Base-by-base conservation (phyloP, 306 rosid species). In the Carpinus fangiana region DNA sequence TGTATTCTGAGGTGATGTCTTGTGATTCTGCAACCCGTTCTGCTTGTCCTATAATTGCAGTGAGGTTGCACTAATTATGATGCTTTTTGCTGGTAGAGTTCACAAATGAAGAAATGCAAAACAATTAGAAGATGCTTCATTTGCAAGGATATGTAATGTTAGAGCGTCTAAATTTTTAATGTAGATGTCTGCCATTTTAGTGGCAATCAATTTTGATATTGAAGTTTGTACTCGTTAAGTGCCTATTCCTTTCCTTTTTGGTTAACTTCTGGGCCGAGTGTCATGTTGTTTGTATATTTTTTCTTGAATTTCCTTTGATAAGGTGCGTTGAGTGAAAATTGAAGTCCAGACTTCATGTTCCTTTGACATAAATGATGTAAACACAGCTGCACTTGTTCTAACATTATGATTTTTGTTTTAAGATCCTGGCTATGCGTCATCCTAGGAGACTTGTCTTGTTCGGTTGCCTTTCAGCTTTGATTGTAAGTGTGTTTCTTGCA, bases 341-440 rank as follows among this genome's bases (percentile, higher is more conserved):
- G 12, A 53, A 47, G 47, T 34, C 53, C 11, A 23, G 16, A 12
- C 4, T 69, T 43, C 21, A 4, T 68, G 72, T n/a, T 68, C 74
- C 61, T 69, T 56, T 53, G 28, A 5, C 64, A 13, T 34, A 23
- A 7, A 0, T 51, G 12, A 13, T 75, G 31, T 47, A 47, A 48
- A 2, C 34, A 52, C 16, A 31, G 64, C 43, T 56, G 56, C 64
- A 9, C 26, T 16, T 67, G 82, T 36, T 59, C 82, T 83, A 55
- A 73, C 60, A 56, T 47, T 41, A 16, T 80, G 81, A 80, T 85
- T 52, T 43, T 76, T 88, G 0, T 78, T 66, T 86, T 50, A 80
- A 95, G 99, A 90, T 93, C 72, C 83, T 95, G 77, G 99, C 99
- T 31, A 95, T 95, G 99, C 92, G 99, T 74, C 84, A 95, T 76